Evolutionary conservation across 805 yeast genomes (phyloP), one percentile per base, ranked within the genome.

Genomic region (Grigorovia humatica): DNA sequence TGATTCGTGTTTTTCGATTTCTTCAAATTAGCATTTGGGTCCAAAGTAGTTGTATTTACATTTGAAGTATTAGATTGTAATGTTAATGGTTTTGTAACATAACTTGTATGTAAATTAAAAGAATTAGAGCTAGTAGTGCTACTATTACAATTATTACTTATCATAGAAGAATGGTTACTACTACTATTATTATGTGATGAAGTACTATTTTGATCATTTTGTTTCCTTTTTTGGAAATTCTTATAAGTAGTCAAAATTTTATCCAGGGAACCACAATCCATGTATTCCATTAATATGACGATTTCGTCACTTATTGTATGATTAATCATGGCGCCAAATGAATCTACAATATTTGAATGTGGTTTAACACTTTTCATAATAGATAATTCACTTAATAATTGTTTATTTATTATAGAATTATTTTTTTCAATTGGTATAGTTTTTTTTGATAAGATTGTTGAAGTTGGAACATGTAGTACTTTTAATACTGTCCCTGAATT

Each of bases 221-320:
- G 13, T 23, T 49, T 44, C 12, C 44, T 23, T 20, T 12, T 13
- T 49, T 50, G 49, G 23, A 86, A 73, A 12, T 82, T 80, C 5
- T 89, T 88, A 45, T 75, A 69, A 4, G 74, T 66, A 51, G 76
- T 75, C 55, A 83, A 70, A 23, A 91, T 83, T 55, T 86, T 81
- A 64, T 93, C 98, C 41, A 91, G 73, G 0, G 97, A 88, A 0
- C 96, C 91, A 67, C 96, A 87, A 67, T 91, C 96, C 80, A 91
- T 87, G 68, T 87, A 90, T 68, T 91, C 98, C 95, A 90, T 89
- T 65, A 96, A 85, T 54, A 93, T 85, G 13, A 88, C 83, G 17
- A 93, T 90, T 55, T 88, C 86, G 61, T 79, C 79, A 55, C 56
- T 59, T 1, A 59, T 56, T 1, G 65, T 55, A 30, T 76, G 78